phyloP scores from a whole-genome alignment of 2,329 filamentous ascomycete species.

The Fusarium cyanostomum region DNA sequence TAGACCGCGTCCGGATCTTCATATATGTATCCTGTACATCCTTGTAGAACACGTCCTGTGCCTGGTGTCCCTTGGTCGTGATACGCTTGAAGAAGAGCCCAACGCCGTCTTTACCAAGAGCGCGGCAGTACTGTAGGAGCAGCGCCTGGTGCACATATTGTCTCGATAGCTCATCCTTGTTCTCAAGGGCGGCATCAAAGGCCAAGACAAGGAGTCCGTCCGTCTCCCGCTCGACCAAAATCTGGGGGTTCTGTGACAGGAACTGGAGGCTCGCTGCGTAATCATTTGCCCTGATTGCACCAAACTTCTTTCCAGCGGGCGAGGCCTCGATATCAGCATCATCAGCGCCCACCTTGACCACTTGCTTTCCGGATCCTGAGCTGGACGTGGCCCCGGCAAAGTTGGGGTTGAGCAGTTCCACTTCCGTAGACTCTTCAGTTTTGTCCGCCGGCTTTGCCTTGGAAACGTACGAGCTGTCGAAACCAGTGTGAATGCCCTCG shows the following conservation, averaged over 20 bases:
- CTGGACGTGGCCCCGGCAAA: constrained; percentile 41
- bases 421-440: constrained; percentile 59
- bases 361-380: constrained; percentile 24
- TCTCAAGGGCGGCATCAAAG: constrained; percentile 85
- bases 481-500: constrained; percentile 86
- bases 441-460: constrained; percentile 63
- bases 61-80: constrained; percentile 88
- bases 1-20: constrained; percentile 79
- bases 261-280: constrained; percentile 79
- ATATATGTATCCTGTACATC: constrained; percentile 90
- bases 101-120: constrained; percentile 87
- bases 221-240: constrained; percentile 85
- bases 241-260: constrained; percentile 78
- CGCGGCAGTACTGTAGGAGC: constrained; percentile 92
- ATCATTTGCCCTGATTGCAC: constrained; percentile 78
- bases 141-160: constrained; percentile 95
- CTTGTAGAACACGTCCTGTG: constrained; percentile 88
- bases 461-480: constrained; percentile 84
- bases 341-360: constrained; percentile 61
- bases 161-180: constrained; percentile 77
- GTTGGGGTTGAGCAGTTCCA: constrained; percentile 82
- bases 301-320: constrained; percentile 81
- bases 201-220: constrained; percentile 91
- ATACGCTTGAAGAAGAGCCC: constrained; percentile 96
- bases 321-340: constrained; percentile 81